phyloP scores from a whole-genome alignment of 2,329 filamentous ascomycete species.

The Ceratocystis harringtonii region DNA sequence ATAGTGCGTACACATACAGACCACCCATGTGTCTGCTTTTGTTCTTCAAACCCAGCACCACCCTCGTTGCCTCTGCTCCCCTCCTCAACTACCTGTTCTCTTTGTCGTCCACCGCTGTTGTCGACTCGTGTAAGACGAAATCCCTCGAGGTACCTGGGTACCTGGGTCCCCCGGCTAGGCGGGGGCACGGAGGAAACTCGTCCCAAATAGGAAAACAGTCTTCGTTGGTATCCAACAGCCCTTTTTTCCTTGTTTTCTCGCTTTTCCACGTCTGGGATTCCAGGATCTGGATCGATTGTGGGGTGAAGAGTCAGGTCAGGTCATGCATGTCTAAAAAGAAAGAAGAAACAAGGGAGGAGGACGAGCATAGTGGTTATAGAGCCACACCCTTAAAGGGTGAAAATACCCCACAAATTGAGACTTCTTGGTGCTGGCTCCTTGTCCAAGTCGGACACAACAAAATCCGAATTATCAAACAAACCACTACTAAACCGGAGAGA shows the following conservation, averaged over 20 bases:
- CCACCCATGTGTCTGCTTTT: background rate
- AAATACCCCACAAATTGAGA: background rate
- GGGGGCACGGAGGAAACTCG: too few species aligned
- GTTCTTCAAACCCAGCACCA: background rate
- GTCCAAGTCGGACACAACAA: background rate
- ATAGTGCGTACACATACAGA: background rate
- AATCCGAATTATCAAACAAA: background rate
- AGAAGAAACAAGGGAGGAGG: background rate
- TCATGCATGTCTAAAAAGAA: background rate
- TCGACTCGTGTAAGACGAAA: background rate
- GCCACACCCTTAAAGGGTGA: background rate
- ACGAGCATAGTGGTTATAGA: background rate
- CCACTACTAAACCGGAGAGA: background rate
- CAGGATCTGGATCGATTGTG: background rate
- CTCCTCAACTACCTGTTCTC: too few species aligned
- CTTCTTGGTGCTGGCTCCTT: background rate
- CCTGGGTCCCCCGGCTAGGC: background rate
- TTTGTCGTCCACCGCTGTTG: background rate
- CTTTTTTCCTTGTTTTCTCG: background rate
- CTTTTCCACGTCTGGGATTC: background rate
- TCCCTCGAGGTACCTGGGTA: background rate
- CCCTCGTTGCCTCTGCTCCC: background rate
- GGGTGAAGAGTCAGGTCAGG: background rate
- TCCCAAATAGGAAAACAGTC: constrained; percentile 6
- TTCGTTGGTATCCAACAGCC: background rate